A percentile compares a stretch with the other conserved stretches of the same genome.
Evolutionary conservation across 2,329 filamentous ascomycete genomes (phyloP).

Genomic region (Sclerotinia sclerotiorum): DNA sequence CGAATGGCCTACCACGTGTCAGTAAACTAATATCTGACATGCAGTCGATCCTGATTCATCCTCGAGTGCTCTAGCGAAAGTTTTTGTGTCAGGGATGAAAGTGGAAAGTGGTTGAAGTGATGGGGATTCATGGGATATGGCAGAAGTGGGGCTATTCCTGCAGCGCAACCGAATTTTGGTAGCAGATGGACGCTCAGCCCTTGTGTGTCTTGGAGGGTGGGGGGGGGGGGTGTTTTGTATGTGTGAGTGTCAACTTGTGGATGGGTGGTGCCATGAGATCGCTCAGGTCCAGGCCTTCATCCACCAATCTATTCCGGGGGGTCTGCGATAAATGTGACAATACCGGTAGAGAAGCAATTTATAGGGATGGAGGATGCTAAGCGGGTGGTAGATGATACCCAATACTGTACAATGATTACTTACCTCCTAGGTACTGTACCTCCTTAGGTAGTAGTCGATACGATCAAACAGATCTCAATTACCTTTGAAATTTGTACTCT

Average conservation of each 20-base stretch:
- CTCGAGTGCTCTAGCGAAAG: constrained; percentile 6
- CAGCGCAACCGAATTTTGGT: neutral
- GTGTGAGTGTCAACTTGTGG: neutral
- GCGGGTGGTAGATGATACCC: too few species aligned
- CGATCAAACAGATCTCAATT: neutral
- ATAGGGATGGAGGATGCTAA: neutral
- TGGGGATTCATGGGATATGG: too few species aligned
- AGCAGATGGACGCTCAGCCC: constrained; percentile 13
- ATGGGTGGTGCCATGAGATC: constrained; percentile 1
- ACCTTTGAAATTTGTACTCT: neutral
- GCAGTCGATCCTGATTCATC: constrained; percentile 24
- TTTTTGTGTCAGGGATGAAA: constrained; percentile 3
- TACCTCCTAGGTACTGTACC: neutral
- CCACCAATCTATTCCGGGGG: neutral
- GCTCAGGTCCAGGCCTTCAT: neutral
- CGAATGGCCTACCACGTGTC: constrained; percentile 20
- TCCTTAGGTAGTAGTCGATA: neutral
- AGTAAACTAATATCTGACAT: constrained; percentile 23
- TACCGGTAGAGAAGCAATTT: neutral
- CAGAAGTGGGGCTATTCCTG: neutral
- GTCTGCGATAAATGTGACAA: neutral
- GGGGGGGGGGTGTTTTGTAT: neutral
- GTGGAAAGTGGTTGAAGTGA: neutral
- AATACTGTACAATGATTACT: neutral
- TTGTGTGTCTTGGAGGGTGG: neutral